Base-by-base conservation (phyloP, 2,329 filamentous ascomycete species). In the Cladosporium halotolerans region DNA sequence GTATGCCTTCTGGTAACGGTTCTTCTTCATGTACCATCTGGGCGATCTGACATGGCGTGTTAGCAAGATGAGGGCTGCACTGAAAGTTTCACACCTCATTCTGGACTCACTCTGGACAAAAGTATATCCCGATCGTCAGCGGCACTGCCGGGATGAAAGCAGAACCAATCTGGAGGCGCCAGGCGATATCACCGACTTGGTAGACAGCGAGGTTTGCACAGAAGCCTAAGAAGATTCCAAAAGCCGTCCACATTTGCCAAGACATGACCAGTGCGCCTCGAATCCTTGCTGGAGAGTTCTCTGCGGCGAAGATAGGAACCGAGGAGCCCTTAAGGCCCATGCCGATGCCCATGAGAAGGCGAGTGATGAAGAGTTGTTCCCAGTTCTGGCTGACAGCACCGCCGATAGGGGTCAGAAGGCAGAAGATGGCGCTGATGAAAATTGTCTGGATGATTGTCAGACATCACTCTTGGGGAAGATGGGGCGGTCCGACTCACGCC, bases 321-420 rank as follows among this genome's bases (percentile, higher is more conserved):
- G 72, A 73, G 3, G 69, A 65, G 52, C 68, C 72, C 57, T 76
- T 75, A 9, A 71, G 57, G 23, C 73, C 73, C 71, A 76, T 75
- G 18, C 73, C 72, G 10, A 73, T 67, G 13, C 71, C 70, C 45
- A 69, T 62, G 7, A 70, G 55, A 10, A 70, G 28, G 32, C 73
- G 69, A 54, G 66, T 70, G 33, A 62, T 65, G 9, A 47, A 41
- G 16, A 53, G 31, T 11, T 53, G 44, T 13, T 63, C 58, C 73
- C 73, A 87, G 34, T 68, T 79, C 58, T 84, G 80, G 8, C 76
- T 75, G 13, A 81, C 61, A 0, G 77, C 86, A 50, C 79, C 82
- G n/a, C 83, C 85, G 57, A 90, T 81, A 1, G 85, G 82, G 2
- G 85, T 76, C 65, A 86, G 77, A 31, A 88, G 72, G 63, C 80